phyloP scores from a whole-genome alignment of 768 basidiomycete genomes.

The Pisolithus marmoratus region DNA sequence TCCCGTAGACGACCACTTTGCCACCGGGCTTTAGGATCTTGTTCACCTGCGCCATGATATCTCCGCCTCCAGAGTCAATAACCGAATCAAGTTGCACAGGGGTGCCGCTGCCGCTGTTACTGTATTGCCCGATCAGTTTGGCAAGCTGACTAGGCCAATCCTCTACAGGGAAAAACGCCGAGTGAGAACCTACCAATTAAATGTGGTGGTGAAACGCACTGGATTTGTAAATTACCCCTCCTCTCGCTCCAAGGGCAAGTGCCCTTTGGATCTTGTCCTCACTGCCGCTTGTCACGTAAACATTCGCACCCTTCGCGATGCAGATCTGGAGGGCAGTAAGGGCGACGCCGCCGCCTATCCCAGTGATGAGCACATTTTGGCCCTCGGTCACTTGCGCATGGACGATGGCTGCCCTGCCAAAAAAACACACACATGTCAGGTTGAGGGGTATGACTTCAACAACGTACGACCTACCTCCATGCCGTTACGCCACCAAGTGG shows the following conservation, averaged over 20 bases:
- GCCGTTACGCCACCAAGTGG: slow-evolving; percentile 76
- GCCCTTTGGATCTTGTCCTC: slow-evolving; percentile 67
- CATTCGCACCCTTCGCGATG: slow-evolving; percentile 66
- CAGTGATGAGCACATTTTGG: slow-evolving; percentile 75
- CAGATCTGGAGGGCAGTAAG: slow-evolving; percentile 70
- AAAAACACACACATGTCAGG: background rate
- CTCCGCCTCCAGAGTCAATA: slow-evolving; percentile 66
- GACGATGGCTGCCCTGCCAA: slow-evolving; percentile 53
- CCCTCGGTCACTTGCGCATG: slow-evolving; percentile 58
- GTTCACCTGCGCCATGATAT: slow-evolving; percentile 47
- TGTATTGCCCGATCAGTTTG: slow-evolving; percentile 33
- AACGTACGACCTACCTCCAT: slow-evolving; percentile 59
- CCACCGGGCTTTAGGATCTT: slow-evolving; percentile 54
- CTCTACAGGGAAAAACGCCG: slow-evolving; percentile 25
- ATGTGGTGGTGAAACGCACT: slow-evolving; percentile 32
- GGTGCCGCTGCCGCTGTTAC: slow-evolving; percentile 14
- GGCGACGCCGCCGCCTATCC: slow-evolving; percentile 82
- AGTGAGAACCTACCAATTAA: background rate
- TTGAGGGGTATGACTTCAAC: background rate
- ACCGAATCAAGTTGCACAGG: slow-evolving; percentile 45
- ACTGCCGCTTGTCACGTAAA: slow-evolving; percentile 77
- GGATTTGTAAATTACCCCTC: slow-evolving; percentile 70
- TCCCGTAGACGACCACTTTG: slow-evolving; percentile 59
- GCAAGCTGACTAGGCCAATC: slow-evolving; percentile 49
- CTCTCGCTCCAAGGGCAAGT: slow-evolving; percentile 61